phyloP scores from a whole-genome alignment of 495 filamentous ascomycete genomes.

The Geopyxis carbonaria region DNA sequence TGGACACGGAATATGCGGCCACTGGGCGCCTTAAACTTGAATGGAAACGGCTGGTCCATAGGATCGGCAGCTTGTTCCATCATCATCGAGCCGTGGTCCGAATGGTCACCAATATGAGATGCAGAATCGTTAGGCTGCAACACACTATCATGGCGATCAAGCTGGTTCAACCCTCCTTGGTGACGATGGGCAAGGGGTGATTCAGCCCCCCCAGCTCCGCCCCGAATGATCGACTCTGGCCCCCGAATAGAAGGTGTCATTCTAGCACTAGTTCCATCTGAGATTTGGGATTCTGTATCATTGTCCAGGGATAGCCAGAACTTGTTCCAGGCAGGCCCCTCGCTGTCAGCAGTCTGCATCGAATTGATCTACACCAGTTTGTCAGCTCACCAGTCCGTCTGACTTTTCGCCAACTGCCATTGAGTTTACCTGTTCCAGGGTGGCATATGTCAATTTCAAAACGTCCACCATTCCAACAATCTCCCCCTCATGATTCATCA shows the following conservation, averaged over 20 bases:
- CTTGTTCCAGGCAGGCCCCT: slow-evolving; percentile 97
- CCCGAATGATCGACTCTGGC: no score
- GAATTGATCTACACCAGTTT: slow-evolving; percentile 43
- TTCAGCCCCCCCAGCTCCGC: slow-evolving; percentile 32
- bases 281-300: slow-evolving; percentile 92
- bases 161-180: slow-evolving; percentile 41
- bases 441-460: slow-evolving; percentile 92
- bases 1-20: slow-evolving; percentile 89
- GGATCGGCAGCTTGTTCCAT: slow-evolving; percentile 34
- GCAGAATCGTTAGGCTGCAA: slow-evolving; percentile 86
- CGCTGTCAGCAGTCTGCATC: slow-evolving; percentile 64
- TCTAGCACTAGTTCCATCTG: slow-evolving; percentile 56
- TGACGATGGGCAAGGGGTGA: slow-evolving; percentile 57
- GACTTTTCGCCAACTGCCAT: slow-evolving; percentile 27
- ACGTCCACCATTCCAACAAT: slow-evolving; percentile 99
- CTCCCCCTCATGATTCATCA: slow-evolving; percentile 93
- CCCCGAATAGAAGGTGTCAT: slow-evolving; percentile 38
- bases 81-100: slow-evolving; percentile 46
- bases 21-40: slow-evolving; percentile 98
- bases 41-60: slow-evolving; percentile 69
- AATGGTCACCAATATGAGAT: slow-evolving; percentile 73
- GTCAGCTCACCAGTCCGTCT: slow-evolving; percentile 3
- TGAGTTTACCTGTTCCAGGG: slow-evolving; percentile 75
- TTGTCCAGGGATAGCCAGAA: slow-evolving; percentile 97
- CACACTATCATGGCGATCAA: slow-evolving; percentile 35